phyloP scores from a whole-genome alignment of 140 eudicot species.

The Stevia rebaudiana region DNA sequence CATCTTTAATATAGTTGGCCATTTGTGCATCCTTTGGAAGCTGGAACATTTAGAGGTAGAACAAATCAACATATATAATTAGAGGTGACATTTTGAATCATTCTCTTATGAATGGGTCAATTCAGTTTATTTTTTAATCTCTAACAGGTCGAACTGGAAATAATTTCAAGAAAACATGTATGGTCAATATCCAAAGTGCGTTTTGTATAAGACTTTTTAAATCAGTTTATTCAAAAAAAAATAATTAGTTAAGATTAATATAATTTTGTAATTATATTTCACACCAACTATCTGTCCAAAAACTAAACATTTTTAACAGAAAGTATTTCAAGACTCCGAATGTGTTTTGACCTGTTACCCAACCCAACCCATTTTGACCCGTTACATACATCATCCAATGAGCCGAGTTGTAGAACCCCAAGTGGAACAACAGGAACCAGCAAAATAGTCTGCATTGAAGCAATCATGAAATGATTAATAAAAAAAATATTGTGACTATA shows the following conservation, averaged over 20 bases:
- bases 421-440: conserved; percentile 63
- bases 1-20: conserved; percentile 44
- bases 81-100: background rate
- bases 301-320: background rate
- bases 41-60: conserved; percentile 30
- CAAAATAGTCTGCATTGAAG: conserved; percentile 66
- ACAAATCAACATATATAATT: background rate
- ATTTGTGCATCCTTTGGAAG: conserved; percentile 55
- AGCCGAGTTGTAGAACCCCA: conserved; percentile 94
- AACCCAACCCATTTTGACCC: background rate
- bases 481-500: background rate
- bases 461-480: conserved; percentile 8
- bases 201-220: background rate
- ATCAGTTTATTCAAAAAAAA: background rate
- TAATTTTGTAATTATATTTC: background rate
- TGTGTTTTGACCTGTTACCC: conserved; percentile 1
- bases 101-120: background rate
- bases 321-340: background rate
- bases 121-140: background rate
- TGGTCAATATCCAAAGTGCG: background rate
- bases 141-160: background rate
- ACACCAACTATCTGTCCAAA: background rate
- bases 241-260: background rate
- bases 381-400: conserved; percentile 57
- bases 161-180: background rate